phyloP scores from a whole-genome alignment of 1,284 basidiomycete genomes.

The Puccinia novopanici region DNA sequence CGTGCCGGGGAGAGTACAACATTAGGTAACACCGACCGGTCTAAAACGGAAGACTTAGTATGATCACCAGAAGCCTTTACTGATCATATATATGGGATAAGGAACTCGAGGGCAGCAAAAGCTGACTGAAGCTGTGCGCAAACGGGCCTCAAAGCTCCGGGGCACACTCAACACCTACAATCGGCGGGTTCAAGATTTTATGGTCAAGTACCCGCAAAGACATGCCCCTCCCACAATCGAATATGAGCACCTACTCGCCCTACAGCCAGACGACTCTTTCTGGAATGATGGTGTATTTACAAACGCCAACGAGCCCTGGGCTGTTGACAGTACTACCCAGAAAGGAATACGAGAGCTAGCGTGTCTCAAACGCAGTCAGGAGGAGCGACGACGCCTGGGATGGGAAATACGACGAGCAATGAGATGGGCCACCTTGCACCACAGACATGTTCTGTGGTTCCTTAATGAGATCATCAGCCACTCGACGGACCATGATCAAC shows the following conservation, averaged over 20 bases:
- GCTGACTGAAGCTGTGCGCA: background rate
- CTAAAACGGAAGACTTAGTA: no score
- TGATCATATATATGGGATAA: background rate
- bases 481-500: no score
- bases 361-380: background rate
- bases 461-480: no score
- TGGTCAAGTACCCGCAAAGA: background rate
- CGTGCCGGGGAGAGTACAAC: background rate
- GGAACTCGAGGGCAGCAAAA: background rate
- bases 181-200: background rate
- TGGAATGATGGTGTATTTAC: constrained; percentile 31
- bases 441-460: no score
- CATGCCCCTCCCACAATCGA: background rate
- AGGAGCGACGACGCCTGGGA: constrained; percentile 7
- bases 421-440: constrained; percentile 3
- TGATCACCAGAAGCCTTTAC: background rate
- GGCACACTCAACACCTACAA: background rate
- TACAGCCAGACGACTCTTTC: background rate
- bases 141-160: background rate
- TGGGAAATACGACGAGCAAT: constrained; percentile 6
- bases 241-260: background rate
- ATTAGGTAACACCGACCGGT: no score
- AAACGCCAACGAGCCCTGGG: constrained; percentile 18
- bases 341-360: background rate
- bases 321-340: background rate